These are phyloP conservation scores for Colletotrichum sp. DNA, from an alignment of 2,329 filamentous ascomycete species.

Conservation along the genomic window DNA sequence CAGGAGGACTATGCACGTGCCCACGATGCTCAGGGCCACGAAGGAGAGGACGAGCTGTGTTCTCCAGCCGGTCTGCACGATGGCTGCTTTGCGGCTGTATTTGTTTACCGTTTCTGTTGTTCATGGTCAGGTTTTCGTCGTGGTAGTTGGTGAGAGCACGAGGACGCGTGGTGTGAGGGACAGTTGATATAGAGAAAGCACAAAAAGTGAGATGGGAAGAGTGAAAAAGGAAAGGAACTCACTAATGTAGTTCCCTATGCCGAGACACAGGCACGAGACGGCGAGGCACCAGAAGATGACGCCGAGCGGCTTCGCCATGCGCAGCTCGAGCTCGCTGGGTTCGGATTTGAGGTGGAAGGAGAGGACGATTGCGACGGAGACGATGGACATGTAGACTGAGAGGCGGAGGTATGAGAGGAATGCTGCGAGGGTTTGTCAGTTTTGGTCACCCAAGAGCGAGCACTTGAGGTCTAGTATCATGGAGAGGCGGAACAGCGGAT, in stretches of 20 bases:
- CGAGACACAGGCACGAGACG: constrained; percentile 76
- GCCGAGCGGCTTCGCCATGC: constrained; percentile 83
- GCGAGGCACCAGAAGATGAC: constrained; percentile 87
- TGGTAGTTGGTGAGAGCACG: too few relatives aligned
- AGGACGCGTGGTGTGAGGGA: too few relatives aligned
- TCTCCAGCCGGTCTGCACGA: constrained; percentile 94
- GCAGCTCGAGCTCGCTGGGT: constrained; percentile 73
- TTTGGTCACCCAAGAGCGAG: too few relatives aligned
- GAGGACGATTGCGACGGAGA: constrained; percentile 87
- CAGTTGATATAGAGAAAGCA: too few relatives aligned
- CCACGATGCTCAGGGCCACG: constrained; percentile 68
- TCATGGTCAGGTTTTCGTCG: not conserved
- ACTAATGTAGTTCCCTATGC: constrained; percentile 87
- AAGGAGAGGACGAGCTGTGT: constrained; percentile 78
- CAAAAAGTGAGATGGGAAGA: not conserved
- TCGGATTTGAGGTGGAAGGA: constrained; percentile 87
- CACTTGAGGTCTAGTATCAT: too few relatives aligned
- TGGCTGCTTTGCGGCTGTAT: constrained; percentile 78
- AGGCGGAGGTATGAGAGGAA: constrained; percentile 93
- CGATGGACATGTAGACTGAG: constrained; percentile 88
- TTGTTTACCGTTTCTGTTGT: constrained; percentile 70
- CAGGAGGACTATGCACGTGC: constrained; percentile 68
- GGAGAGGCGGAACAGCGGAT: too few relatives aligned
- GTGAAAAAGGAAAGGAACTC: constrained; percentile 33
- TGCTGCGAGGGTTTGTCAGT: constrained; percentile 39